Evolutionary conservation across 2,329 filamentous ascomycete genomes (phyloP), one percentile per base, ranked within the genome.

Genomic region (Periglandula ipomoeae): DNA sequence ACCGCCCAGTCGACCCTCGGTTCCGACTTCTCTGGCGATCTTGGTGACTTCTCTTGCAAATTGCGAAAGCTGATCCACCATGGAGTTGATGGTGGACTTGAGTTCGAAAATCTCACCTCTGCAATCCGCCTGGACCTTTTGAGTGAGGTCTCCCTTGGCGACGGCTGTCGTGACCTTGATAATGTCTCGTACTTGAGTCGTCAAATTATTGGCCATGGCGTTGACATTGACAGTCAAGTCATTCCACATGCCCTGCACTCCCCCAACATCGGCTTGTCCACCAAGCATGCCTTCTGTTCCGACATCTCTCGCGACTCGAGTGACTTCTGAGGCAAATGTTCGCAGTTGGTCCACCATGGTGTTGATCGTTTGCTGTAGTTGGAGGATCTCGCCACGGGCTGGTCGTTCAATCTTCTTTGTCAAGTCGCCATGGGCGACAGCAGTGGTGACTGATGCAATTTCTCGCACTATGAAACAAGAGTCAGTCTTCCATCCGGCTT

Each of bases 51-150:
- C 91, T 62, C 89, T 87, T 9, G 93, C 93, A 64, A 97, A 97
- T 63, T 96, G 90, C 62, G 95, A 89, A 50, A 98, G 75, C 66
- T 96, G 93, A 65, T 96, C 93, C 56, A 98, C 91, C 91, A 98
- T 98, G 65, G 87, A 93, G 70, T 98, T 98, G 74, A 97, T 98
- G 42, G 93, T 97, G 52, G 89, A 90, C 70, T 98, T 98, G 62
- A 98, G 85, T 71, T 87, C 89, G 63, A 83, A 86, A 61, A 90
- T 97, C 75, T 91, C 93, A 67, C 86, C 94, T 71, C 84, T 86
- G 69, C 87, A 91, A 61, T 88, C 89, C 52, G 90, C 90, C 66
- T 95, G 89, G 35, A 98, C 91, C 67, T 96, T 96, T 67, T 95
- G 91, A 45, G 90, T 96, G 59, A 98, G 76, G 65, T 98, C 93